Conservation (phyloP, 176 grass and related monocot genomes). For the Leersia perrieri region DNA sequence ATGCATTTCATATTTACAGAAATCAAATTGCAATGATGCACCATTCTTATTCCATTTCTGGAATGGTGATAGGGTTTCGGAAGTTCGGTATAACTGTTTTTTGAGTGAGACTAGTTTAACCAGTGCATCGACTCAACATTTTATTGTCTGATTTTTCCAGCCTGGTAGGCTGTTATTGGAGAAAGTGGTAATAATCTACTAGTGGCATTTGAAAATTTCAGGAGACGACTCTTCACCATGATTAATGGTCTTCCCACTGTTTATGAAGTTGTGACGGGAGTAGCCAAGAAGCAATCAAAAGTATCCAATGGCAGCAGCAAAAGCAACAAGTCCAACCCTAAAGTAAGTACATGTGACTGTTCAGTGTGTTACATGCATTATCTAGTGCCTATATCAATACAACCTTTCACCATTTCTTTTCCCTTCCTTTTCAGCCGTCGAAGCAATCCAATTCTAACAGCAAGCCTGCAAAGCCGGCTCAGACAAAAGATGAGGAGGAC, state of each 20-base stretch:
- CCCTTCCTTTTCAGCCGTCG: constrained; percentile 28
- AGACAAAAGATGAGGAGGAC: constrained; percentile 55
- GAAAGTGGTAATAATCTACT: constrained; percentile 3
- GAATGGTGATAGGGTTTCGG: constrained; percentile 2
- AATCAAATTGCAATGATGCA: background rate
- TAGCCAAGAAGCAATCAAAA: constrained; percentile 62
- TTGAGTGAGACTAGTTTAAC: background rate
- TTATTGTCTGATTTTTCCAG: background rate
- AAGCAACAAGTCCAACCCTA: constrained; percentile 53
- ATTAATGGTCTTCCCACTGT: constrained; percentile 78
- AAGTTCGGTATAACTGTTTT: constrained; percentile 18
- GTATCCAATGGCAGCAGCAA: constrained; percentile 59
- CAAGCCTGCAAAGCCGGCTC: constrained; percentile 41
- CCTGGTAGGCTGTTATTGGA: background rate
- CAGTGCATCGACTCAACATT: background rate
- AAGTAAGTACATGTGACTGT: constrained; percentile 32
- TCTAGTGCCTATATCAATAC: background rate
- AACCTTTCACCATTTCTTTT: background rate
- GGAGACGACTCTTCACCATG: constrained; percentile 76
- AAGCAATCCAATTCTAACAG: constrained; percentile 39
- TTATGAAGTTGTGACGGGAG: constrained; percentile 78
- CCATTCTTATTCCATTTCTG: background rate
- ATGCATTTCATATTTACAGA: background rate
- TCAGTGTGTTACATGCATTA: background rate
- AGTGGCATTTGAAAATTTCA: constrained; percentile 50